Base-by-base conservation (phyloP, 352 stramenopile genomes). In the Thalassiosira mediterranea region DNA sequence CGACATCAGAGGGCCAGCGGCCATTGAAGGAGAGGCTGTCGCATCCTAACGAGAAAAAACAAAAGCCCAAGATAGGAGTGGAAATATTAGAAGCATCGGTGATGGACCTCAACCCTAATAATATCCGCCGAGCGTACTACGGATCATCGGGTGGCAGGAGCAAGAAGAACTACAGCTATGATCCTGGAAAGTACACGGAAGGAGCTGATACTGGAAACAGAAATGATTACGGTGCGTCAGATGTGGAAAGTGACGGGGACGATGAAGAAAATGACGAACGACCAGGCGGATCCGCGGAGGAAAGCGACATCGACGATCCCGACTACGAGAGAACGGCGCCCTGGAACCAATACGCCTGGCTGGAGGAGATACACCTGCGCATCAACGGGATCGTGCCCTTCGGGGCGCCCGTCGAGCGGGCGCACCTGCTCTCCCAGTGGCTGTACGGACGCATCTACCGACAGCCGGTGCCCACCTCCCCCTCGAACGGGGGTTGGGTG, bases 261-360 rank as follows among this genome's bases (percentile, higher is more conserved):
- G 72, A 77, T 62, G 72, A 70, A 21, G 40, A 53, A n/a, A 48
- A 66, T n/a, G 37, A 49, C 8, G 70, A 84, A 28, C 31, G 75
- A 19, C n/a, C 49, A 44, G 29, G 32, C 10, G 3, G 15, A 8
- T 38, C 28, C 21, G n/a, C 15, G 28, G 48, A 72, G 53, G 53
- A 74, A 37, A 49, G 37, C 13, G 49, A 60, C 11, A 61, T 62
- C 23, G 72, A 62, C 32, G 57, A 52, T 23, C 29, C 53, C 52
- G 73, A 82, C 26, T 61, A 84, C 42, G 77, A 84, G 62, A 29
- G 85, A 3, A 72, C 79, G 25, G 84, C 84, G 38, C 87, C 87
- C 13, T 90, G 82, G 87, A 89, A 91, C 82, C 87, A 92, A 67
- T 90, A 89, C 75, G 84, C 72, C 15, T 81, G 72, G 72, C 51